phyloP scores from a whole-genome alignment of 345 rosid genomes.

The Euclidium syriacum region DNA sequence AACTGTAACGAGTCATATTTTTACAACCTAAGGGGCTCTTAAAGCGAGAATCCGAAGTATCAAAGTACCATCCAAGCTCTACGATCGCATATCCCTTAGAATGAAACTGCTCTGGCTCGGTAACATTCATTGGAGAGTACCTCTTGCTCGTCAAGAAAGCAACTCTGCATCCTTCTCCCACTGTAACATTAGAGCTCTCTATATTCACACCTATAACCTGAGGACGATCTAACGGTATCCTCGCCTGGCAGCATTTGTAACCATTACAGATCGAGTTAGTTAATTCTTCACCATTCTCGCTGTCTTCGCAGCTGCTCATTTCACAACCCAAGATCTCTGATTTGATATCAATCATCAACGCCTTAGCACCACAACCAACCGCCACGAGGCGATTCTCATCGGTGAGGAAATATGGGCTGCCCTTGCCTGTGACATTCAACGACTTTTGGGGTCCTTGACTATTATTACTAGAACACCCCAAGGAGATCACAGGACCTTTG shows the following conservation, averaged over 20 bases:
- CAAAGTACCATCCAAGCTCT: constrained; percentile 40
- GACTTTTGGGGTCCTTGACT: neutral
- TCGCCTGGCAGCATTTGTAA: constrained; percentile 39
- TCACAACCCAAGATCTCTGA: constrained; percentile 36
- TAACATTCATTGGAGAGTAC: constrained; percentile 7
- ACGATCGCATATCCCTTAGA: neutral
- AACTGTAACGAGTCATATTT: constrained; percentile 4
- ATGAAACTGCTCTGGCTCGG: constrained; percentile 5
- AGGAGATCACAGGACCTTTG: constrained; percentile 28
- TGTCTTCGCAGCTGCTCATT: constrained; percentile 32
- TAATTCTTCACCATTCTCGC: neutral
- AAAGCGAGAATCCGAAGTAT: constrained; percentile 20
- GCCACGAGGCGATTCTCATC: constrained; percentile 32
- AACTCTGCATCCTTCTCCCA: constrained; percentile 12
- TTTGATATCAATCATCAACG: neutral
- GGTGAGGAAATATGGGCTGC: constrained; percentile 23
- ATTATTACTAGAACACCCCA: constrained; percentile 5
- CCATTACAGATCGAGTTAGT: constrained; percentile 34
- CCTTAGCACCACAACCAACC: constrained; percentile 35
- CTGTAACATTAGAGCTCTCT: neutral
- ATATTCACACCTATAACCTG: neutral
- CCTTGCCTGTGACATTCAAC: constrained; percentile 21
- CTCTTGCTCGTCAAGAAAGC: constrained; percentile 24
- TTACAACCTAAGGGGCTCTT: constrained; percentile 10
- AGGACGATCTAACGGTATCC: constrained; percentile 23